A percentile compares a stretch with the other conserved stretches of the same genome.
Evolutionary conservation across 805 yeast genomes (phyloP).

Genomic region (Saccharomycopsis lassenensis): DNA sequence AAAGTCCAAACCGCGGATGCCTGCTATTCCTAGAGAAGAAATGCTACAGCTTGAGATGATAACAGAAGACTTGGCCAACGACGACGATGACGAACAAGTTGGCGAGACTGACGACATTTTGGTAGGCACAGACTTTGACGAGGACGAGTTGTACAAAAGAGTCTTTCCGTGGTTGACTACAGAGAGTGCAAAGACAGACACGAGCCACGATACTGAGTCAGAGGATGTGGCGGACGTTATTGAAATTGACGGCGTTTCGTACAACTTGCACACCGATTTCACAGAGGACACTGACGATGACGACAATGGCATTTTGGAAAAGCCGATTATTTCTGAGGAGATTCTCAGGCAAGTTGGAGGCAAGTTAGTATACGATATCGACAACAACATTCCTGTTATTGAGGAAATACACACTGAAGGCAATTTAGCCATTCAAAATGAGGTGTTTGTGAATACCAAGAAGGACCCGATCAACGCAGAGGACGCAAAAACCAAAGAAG

Average conservation of each 20-base stretch:
- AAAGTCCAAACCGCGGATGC: slow-evolving; percentile 3
- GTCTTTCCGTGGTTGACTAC: slow-evolving; percentile 16
- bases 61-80: slow-evolving; percentile 5
- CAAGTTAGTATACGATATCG: slow-evolving; percentile 5
- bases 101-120: slow-evolving; percentile 9
- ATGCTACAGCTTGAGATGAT: slow-evolving; percentile 10
- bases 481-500: not conserved
- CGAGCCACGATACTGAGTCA: not conserved
- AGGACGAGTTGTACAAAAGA: slow-evolving; percentile 14
- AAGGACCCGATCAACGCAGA: not conserved
- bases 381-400: not conserved
- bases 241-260: slow-evolving; percentile 5
- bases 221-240: slow-evolving; percentile 3
- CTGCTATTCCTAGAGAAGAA: slow-evolving; percentile 14
- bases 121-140: slow-evolving; percentile 4
- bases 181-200: not conserved
- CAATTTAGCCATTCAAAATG: not conserved
- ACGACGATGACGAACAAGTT: slow-evolving; percentile 5
- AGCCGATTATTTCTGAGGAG: slow-evolving; percentile 13
- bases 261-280: slow-evolving; percentile 1
- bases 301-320: slow-evolving; percentile 3
- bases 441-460: slow-evolving; percentile 1
- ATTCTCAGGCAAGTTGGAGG: slow-evolving; percentile 8
- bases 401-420: not conserved
- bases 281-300: slow-evolving; percentile 12